phyloP scores from a whole-genome alignment of 78 protist genomes.

The Chrysochromulina tobinii region DNA sequence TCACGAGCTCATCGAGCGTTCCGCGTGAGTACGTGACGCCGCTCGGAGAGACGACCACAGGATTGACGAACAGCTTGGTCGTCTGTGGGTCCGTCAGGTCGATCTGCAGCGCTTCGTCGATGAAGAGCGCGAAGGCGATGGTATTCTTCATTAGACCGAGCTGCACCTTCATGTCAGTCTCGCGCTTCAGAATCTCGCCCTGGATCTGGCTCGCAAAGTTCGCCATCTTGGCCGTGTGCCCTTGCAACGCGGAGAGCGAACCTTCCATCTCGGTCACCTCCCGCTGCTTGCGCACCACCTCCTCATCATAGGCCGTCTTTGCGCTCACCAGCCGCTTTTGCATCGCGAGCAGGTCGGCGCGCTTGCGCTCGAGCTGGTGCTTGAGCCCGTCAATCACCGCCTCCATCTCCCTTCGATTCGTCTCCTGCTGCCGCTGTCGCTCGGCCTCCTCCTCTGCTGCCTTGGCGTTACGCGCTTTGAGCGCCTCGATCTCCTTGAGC shows the following conservation, averaged over 20 bases:
- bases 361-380: neutral
- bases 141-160: slow-evolving; percentile 3
- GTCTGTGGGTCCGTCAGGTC: neutral
- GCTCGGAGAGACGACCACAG: neutral
- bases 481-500: neutral
- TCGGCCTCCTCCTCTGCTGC: too few relatives aligned
- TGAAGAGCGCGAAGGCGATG: slow-evolving; percentile 19
- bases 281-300: neutral
- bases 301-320: neutral
- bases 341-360: neutral
- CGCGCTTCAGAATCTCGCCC: neutral
- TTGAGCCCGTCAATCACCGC: neutral
- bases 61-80: neutral
- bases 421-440: too few relatives aligned
- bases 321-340: neutral
- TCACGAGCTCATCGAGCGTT: neutral
- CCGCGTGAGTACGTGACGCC: neutral
- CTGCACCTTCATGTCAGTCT: neutral
- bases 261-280: neutral
- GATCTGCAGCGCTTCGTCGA: neutral
- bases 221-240: neutral
- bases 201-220: neutral
- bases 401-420: neutral
- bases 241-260: neutral
- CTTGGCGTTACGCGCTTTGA: too few relatives aligned